Evolutionary conservation across 2,329 filamentous ascomycete species (phyloP).

Genomic region (Arthrobotrys pseudoclavata): DNA sequence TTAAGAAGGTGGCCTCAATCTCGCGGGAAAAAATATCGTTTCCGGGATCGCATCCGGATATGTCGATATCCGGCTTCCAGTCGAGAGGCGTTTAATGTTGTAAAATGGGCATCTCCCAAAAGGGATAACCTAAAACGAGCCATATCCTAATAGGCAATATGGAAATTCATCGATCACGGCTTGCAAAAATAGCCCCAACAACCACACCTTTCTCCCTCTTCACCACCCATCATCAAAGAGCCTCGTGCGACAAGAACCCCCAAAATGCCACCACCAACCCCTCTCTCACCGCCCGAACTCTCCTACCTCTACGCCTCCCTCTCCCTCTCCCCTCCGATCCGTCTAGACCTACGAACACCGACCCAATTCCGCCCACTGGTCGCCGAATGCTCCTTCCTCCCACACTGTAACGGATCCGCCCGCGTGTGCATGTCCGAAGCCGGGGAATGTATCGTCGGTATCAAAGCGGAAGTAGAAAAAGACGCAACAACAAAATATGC

Average conservation of each 20-base stretch:
- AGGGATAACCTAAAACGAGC: background rate
- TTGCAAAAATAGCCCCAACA: conserved; percentile 18
- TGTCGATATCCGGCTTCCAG: too few relatives aligned
- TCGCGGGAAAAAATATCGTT: too few relatives aligned
- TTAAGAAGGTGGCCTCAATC: too few relatives aligned
- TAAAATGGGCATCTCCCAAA: background rate
- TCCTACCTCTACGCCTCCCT: conserved; percentile 94
- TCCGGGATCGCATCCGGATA: too few relatives aligned
- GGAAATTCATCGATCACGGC: background rate
- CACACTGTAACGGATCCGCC: conserved; percentile 90
- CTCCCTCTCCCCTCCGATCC: conserved; percentile 82
- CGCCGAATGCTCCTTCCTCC: conserved; percentile 90
- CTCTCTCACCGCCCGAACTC: conserved; percentile 94
- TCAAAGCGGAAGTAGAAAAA: conserved; percentile 93
- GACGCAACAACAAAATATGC: conserved; percentile 67
- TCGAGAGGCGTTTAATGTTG: background rate
- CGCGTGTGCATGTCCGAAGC: conserved; percentile 95
- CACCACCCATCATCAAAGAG: background rate
- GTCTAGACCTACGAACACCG: conserved; percentile 84
- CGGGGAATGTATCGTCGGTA: conserved; percentile 93
- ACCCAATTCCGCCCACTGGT: conserved; percentile 91
- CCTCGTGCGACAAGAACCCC: background rate
- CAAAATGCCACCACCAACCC: conserved; percentile 75
- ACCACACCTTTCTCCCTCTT: conserved; percentile 16
- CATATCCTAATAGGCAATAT: background rate